Evolutionary conservation across 2,329 filamentous ascomycete species (phyloP), one percentile per base, ranked within the genome.

Genomic region (Diaporthe citrichinensis): DNA sequence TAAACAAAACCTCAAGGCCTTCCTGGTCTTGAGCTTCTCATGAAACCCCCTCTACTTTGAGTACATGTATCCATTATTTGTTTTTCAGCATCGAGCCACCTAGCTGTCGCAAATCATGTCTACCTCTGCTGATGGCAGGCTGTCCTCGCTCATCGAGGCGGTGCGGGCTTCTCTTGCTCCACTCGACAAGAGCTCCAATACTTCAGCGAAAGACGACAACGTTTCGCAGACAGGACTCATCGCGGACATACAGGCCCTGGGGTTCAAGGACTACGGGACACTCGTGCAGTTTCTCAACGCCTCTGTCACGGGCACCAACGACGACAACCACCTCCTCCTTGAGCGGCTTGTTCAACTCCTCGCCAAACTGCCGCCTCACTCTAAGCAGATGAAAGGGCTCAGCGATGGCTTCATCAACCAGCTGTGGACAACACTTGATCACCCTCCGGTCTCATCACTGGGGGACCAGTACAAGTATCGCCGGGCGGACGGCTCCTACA

Each of bases 401-500:
- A 72, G 44, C 25, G 28, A 72, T 51, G 69, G 69, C 31, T 61
- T 72, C 69, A 72, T 72, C 31, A 59, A 72, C 69, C 69, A 72
- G 69, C 55, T 72, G 10, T 72, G 69, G 69, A 61, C 57, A 2
- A 51, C 69, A 20, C 69, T 72, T 12, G 69, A 72, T 8, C 69
- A 72, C 41, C 69, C 69, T 15, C 69, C 69, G 12, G 57, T 59
- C 41, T 61, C 55, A 17, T 51, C 41, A 2, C 34, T 73, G 28
- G 59, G 59, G 1, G n/a, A n/a, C 17, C n/a, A 65, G 36, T 77
- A 78, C 25, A 74, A 79, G 15, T 84, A 83, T 73, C 80, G 82
- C 4, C 82, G 81, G 76, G 81, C 86, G 77, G 80, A 89, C 81
- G 80, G 82, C 34, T 84, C 83, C 69, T 82, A 82, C 76, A 88